phyloP scores from a whole-genome alignment of 179 eudicot species.

The Vitellaria paradoxa region DNA sequence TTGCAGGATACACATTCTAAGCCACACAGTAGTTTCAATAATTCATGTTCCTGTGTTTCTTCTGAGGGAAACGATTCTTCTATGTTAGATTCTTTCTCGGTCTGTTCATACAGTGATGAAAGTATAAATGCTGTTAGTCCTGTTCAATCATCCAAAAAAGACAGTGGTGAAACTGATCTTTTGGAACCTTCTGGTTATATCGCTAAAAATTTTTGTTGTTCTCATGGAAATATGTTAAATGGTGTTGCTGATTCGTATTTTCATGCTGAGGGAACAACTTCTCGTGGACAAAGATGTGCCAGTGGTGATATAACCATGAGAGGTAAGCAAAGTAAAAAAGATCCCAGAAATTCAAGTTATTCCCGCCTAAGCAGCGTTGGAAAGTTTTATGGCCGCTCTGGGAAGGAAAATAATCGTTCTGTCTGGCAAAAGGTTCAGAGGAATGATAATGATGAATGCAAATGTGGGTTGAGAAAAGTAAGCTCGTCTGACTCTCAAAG shows the following conservation, averaged over 20 bases:
- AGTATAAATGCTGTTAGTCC: neutral
- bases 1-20: conserved; percentile 14
- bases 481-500: conserved; percentile 3
- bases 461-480: conserved; percentile 10
- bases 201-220: neutral
- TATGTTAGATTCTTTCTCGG: conserved; percentile 13
- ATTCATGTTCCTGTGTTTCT: conserved; percentile 7
- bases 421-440: conserved; percentile 26
- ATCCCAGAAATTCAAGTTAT: conserved; percentile 7
- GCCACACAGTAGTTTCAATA: neutral
- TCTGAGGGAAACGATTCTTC: conserved; percentile 13
- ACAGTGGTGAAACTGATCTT: neutral
- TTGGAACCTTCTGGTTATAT: neutral
- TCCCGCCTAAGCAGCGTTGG: conserved; percentile 8
- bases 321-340: conserved; percentile 4
- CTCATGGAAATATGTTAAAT: neutral
- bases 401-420: conserved; percentile 21
- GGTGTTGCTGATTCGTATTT: neutral
- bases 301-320: conserved; percentile 8
- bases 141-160: conserved; percentile 5
- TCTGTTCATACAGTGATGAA: conserved; percentile 17
- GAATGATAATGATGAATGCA: conserved; percentile 16
- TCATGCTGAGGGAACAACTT: conserved; percentile 5
- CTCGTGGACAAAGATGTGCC: neutral
- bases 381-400: conserved; percentile 12